phyloP scores from a whole-genome alignment of 164 flowering plant species.

The Platanus orientalis region DNA sequence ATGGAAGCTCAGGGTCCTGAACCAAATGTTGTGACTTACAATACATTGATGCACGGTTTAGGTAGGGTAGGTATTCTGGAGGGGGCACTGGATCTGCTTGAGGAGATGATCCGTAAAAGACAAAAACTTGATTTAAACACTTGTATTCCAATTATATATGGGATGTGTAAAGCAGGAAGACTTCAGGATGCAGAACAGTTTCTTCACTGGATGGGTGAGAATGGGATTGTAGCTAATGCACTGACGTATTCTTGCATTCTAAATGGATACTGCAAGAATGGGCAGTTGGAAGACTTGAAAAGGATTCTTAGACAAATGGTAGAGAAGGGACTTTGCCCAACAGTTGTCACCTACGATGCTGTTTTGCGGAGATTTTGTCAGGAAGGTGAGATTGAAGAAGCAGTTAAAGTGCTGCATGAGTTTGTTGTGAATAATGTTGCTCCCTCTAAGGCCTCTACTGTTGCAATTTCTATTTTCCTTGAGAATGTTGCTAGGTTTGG shows the following conservation, averaged over 20 bases:
- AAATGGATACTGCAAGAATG: slow-evolving; percentile 17
- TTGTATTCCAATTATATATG: slow-evolving; percentile 15
- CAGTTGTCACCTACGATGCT: slow-evolving; percentile 9
- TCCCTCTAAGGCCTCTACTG: background rate
- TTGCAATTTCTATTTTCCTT: slow-evolving; percentile 3
- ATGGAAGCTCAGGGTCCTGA: too few relatives aligned
- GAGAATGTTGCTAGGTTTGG: slow-evolving; percentile 4
- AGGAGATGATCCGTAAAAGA: slow-evolving; percentile 8
- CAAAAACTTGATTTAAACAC: slow-evolving; percentile 12
- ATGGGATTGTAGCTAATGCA: slow-evolving; percentile 20
- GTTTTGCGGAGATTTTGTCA: slow-evolving; percentile 12
- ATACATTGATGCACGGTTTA: slow-evolving; percentile 13
- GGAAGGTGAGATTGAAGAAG: slow-evolving; percentile 17
- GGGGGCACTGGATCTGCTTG: slow-evolving; percentile 13
- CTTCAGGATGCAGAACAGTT: slow-evolving; percentile 16
- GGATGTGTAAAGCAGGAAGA: slow-evolving; percentile 14
- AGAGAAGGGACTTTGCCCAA: slow-evolving; percentile 16
- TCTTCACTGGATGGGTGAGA: slow-evolving; percentile 11
- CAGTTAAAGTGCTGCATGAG: slow-evolving; percentile 13
- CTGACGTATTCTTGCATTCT: slow-evolving; percentile 19
- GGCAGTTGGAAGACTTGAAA: slow-evolving; percentile 15
- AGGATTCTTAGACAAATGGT: slow-evolving; percentile 11
- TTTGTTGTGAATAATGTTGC: slow-evolving; percentile 4
- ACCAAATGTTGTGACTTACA: slow-evolving; percentile 20
- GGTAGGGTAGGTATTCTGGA: slow-evolving; percentile 7